Conservation (phyloP, 2,329 filamentous ascomycete species). For the Colletotrichum sp. region DNA sequence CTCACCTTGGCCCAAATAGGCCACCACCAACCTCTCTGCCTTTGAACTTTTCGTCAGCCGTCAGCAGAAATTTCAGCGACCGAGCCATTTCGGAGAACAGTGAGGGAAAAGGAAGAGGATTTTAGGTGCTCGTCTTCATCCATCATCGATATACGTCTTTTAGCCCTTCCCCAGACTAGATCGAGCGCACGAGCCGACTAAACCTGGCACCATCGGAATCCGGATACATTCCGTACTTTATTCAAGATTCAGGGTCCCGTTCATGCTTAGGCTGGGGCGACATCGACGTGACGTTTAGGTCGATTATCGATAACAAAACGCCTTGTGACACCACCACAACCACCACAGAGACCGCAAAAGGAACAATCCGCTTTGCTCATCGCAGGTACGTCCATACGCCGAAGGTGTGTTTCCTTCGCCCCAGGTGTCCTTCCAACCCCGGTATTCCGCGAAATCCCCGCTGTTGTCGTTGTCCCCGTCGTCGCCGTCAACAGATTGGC, state of each 20-base stretch:
- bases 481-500: not conserved
- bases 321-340: not conserved
- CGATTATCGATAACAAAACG: not conserved
- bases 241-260: not conserved
- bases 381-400: not conserved
- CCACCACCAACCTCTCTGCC: not conserved
- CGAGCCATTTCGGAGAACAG: not conserved
- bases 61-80: not conserved
- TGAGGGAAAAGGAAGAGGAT: not conserved
- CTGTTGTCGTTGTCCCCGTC: not conserved
- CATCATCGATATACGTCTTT: not conserved
- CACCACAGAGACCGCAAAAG: not conserved
- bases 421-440: not conserved
- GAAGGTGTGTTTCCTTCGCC: not conserved
- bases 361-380: not conserved
- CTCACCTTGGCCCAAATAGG: not conserved
- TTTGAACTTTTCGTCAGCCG: not conserved
- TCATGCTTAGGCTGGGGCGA: slow-evolving; percentile 8
- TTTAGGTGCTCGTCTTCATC: not conserved
- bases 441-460: not conserved
- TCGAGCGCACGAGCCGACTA: not conserved
- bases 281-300: slow-evolving; percentile 6
- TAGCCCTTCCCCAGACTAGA: not conserved
- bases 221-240: not conserved
- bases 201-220: not conserved